These are phyloP conservation scores for Amaranthus palmeri DNA, from an alignment of 148 eudicot species.

Conservation along the genomic window DNA sequence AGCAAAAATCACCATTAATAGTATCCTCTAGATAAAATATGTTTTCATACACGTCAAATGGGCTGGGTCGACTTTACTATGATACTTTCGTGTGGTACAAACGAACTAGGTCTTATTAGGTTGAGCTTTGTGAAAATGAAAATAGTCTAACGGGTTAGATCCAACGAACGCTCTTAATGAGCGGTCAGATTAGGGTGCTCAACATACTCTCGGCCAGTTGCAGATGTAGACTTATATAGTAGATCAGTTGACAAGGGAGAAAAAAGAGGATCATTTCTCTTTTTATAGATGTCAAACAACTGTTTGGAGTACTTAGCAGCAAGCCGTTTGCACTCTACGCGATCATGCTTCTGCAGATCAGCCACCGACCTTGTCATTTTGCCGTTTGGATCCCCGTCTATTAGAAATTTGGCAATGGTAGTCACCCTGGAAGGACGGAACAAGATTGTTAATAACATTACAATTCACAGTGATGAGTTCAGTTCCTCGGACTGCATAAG, in stretches of 20 bases:
- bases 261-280: not conserved
- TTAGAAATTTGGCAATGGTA: not conserved
- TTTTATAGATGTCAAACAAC: not conserved
- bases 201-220: too few species aligned
- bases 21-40: too few species aligned
- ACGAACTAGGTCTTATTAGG: too few species aligned
- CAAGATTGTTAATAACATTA: not conserved
- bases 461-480: not conserved
- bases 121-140: too few species aligned
- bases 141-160: too few species aligned
- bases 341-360: not conserved
- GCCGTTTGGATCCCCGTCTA: not conserved
- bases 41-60: too few species aligned
- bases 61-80: too few species aligned
- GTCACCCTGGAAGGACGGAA: constrained; percentile 6
- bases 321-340: not conserved
- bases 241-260: not conserved
- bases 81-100: too few species aligned
- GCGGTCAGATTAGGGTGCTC: too few species aligned
- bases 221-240: not conserved
- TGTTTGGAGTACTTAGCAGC: not conserved
- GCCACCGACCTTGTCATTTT: not conserved
- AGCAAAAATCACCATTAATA: too few species aligned
- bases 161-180: too few species aligned
- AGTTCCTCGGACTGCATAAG: too few species aligned